Base-by-base conservation (phyloP, 257 asterid species). In the Rubia yunnanensis region DNA sequence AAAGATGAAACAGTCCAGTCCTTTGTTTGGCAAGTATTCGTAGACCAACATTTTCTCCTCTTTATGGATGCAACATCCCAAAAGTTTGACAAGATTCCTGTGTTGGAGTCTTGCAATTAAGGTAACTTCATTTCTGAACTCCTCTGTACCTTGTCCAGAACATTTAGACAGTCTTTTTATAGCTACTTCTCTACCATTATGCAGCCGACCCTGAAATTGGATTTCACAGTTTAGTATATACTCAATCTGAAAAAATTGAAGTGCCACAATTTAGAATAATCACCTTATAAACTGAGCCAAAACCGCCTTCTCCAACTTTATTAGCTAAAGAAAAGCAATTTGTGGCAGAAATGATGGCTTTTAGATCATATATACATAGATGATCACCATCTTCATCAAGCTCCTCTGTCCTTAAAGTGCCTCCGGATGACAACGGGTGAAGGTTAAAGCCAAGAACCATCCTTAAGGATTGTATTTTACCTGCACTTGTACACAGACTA, bases 31-130 rank as follows among this genome's bases (percentile, higher is more conserved):
- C 73, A 73, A 70, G 62, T 70, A 73, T 56, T 77, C 81, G 20
- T 77, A 77, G 1, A 77, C 60, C 32, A 77, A 63, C 63, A 77
- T 73, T 48, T 77, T 77, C 71, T 77, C 78, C 64, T 67, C 71
- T 1, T 55, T 38, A 24, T 77, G 62, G 26, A 73, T 6, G 53
- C 81, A 77, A 53, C 75, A 77, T 41, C 78, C 78, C 20, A 69
- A 44, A 41, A 77, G 74, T 53, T 69, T 73, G 23, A 73, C 78
- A 56, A 77, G 81, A 61, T 77, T 77, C 34, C 78, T 69, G 2
- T 77, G 81, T 48, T 77, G 81, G n/a, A 77, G 71, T 60, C 41
- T 73, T 44, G 78, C 73, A 38, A 73, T 77, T 50, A 77, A 70
- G 18, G 70, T 67, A 22, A 71, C 81, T 71, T 77, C 81, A 56